A percentile compares a stretch with the other conserved stretches of the same genome.
These are phyloP conservation scores for Debaryomyces udenii DNA, from an alignment of 1,139 yeast species.

Conservation along the genomic window DNA sequence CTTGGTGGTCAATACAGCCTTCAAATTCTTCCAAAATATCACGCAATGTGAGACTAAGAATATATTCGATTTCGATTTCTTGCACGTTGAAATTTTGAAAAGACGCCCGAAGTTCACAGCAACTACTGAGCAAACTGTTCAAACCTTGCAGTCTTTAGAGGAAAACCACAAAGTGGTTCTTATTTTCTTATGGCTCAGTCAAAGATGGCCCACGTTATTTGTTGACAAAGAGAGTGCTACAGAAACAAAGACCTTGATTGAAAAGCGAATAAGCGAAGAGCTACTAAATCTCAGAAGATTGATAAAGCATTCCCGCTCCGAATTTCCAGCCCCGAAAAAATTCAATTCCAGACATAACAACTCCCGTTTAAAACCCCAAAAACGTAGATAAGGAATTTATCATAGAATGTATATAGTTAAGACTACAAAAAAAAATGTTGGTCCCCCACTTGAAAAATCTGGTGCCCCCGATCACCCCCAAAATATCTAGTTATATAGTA, in stretches of 20 bases:
- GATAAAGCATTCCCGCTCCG: constrained; percentile 14
- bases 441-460: constrained; percentile 9
- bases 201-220: constrained; percentile 81
- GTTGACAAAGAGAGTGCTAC: constrained; percentile 76
- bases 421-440: constrained; percentile 1
- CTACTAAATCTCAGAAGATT: constrained; percentile 44
- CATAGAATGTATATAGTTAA: constrained; percentile 1
- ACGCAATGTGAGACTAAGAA: constrained; percentile 41
- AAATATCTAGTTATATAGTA: background rate
- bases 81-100: constrained; percentile 32
- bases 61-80: constrained; percentile 47
- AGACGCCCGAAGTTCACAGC: constrained; percentile 25
- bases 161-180: constrained; percentile 68
- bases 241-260: constrained; percentile 66
- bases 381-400: background rate
- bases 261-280: constrained; percentile 66
- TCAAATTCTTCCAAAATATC: constrained; percentile 41
- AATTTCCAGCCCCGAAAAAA: background rate
- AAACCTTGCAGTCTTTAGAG: constrained; percentile 58
- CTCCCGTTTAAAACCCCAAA: constrained; percentile 7
- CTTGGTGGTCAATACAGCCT: constrained; percentile 28
- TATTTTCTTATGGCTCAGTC: constrained; percentile 82
- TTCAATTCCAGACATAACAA: constrained; percentile 6
- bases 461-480: constrained; percentile 10
- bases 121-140: constrained; percentile 29